Evolutionary conservation across 2,329 filamentous ascomycete species (phyloP).

Genomic region (Pyrenophora teres): DNA sequence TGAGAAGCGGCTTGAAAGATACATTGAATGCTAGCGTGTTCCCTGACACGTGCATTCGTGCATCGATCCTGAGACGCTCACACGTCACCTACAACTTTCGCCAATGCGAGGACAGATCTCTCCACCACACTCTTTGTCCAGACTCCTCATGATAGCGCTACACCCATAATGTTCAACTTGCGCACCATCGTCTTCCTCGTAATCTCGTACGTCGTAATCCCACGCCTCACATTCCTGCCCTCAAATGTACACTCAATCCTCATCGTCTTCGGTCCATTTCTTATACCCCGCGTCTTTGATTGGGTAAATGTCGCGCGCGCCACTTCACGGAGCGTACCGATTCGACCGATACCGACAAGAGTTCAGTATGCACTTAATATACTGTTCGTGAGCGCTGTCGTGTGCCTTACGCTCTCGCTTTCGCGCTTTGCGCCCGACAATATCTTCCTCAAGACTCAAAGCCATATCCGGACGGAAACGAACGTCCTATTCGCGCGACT

Average conservation of each 20-base stretch:
- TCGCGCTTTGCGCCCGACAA: conserved; percentile 76
- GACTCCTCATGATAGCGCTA: conserved; percentile 13
- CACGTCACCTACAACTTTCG: conserved; percentile 16
- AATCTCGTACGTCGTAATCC: conserved; percentile 44
- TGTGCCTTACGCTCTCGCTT: conserved; percentile 66
- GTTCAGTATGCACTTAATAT: conserved; percentile 64
- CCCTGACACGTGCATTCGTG: conserved; percentile 16
- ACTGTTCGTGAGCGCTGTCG: conserved; percentile 59
- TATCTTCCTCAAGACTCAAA: conserved; percentile 76
- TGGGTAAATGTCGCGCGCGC: conserved; percentile 64
- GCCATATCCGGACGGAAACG: conserved; percentile 81
- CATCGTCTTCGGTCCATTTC: conserved; percentile 68
- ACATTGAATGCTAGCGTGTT: conserved; percentile 2
- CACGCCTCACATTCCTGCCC: conserved; percentile 45
- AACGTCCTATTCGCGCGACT: conserved; percentile 84
- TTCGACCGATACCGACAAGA: conserved; percentile 60
- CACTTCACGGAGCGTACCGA: conserved; percentile 50
- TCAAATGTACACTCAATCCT: conserved; percentile 43
- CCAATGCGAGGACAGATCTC: conserved; percentile 16
- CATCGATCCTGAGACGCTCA: conserved; percentile 7
- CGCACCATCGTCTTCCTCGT: conserved; percentile 40
- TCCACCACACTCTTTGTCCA: conserved; percentile 1
- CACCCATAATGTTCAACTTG: conserved; percentile 38
- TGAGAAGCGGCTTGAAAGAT: background rate
- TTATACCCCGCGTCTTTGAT: conserved; percentile 68